A percentile compares a stretch with the other conserved stretches of the same genome.
Evolutionary conservation across 1,284 basidiomycete genomes (phyloP).

Genomic region (Ceratobasidium sp.): DNA sequence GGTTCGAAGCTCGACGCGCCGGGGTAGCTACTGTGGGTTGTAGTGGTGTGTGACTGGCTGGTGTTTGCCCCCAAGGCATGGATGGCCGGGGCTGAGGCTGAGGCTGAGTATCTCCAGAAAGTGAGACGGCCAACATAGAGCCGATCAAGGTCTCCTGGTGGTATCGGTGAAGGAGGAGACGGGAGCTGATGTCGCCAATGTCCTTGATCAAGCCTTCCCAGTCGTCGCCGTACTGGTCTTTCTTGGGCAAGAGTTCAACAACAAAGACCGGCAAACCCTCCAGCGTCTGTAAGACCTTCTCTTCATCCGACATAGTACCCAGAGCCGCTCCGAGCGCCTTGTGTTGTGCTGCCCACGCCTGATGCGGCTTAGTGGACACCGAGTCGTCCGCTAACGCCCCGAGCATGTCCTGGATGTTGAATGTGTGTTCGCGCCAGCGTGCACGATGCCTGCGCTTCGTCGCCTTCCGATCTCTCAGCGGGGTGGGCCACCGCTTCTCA

Average conservation of each 20-base stretch:
- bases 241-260: neutral
- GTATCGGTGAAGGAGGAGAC: neutral
- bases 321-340: neutral
- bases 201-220: conserved; percentile 11
- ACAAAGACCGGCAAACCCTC: neutral
- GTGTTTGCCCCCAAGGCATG: no score
- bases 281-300: neutral
- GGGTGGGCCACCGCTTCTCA: no score
- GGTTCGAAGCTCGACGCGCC: neutral
- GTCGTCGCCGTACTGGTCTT: neutral
- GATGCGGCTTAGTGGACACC: neutral
- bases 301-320: neutral
- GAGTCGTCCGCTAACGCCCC: neutral
- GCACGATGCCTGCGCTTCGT: no score
- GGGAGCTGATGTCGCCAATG: neutral
- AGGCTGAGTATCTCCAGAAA: no score
- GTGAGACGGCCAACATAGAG: no score
- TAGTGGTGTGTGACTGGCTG: no score
- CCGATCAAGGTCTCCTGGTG: neutral
- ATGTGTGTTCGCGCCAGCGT: neutral
- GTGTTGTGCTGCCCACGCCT: neutral
- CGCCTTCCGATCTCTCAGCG: neutral
- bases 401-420: neutral
- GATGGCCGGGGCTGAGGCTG: neutral
- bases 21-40: no score